Evolutionary conservation across 805 yeast genomes (phyloP), one percentile per base, ranked within the genome.

Genomic region (Sporopachydermia lactativora): DNA sequence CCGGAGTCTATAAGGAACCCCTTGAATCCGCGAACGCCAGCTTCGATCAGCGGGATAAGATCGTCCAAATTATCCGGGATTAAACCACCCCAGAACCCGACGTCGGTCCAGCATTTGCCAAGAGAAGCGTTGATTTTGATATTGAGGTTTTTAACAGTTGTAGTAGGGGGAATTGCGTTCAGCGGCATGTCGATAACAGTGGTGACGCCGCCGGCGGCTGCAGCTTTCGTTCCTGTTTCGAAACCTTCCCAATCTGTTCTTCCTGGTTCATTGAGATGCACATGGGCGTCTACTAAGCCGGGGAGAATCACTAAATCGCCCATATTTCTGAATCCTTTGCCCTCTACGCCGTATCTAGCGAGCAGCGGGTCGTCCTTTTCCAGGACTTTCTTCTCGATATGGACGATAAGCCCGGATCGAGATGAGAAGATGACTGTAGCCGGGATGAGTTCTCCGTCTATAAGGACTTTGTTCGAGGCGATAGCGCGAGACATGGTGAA

Each of bases 201-300:
- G 17, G 97, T 88, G 39, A 88, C 96, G 43, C 97, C 97, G 14
- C 97, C 97, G 8, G 88, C 70, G 0, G 94, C 94, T 0, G 96
- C 96, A 2, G 95, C 82, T 54, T 79, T 78, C 0, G 97, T 88
- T 0, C 97, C 97, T 0, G 95, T 81, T n/a, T 77, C 95, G 56
- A 89, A 88, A 1, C 97, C 97, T 59, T 88, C 97, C 97, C 97
- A 88, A 46, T 86, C 95, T 1, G 96, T 88, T 50, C 96, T 66
- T n/a, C 97, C 97, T 0, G 97, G 96, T 53, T 89, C 97, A 57
- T 89, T 89, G 49, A 88, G 63, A 53, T 88, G 97, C 17, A 88
- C 97, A 57, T 88, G 97, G 3, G 95, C 72, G 53, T 88, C 97
- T 3, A 88, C 94, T 19, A 88, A 68, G 0, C 97, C 97, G 0